Conservation (phyloP, 768 basidiomycete species). For the Cyclocybe cylindracea region DNA sequence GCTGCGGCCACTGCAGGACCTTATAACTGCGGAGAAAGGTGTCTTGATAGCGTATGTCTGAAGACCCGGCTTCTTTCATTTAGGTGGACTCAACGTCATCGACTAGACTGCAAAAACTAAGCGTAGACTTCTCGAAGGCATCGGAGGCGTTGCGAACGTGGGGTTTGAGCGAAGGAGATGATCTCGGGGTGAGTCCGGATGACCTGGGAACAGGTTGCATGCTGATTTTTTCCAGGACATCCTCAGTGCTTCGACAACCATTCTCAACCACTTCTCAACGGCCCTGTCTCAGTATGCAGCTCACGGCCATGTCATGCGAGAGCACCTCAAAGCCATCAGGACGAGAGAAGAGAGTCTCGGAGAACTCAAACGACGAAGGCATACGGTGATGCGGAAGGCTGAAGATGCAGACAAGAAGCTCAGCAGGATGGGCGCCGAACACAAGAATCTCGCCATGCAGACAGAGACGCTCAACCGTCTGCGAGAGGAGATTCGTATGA, state of each 20-base stretch:
- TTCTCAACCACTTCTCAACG: slow-evolving; percentile 67
- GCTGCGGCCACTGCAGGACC: slow-evolving; percentile 78
- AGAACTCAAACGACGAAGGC: slow-evolving; percentile 70
- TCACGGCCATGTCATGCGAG: slow-evolving; percentile 69
- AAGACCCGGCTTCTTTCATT: not conserved
- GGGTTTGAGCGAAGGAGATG: slow-evolving; percentile 83
- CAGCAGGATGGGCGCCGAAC: slow-evolving; percentile 84
- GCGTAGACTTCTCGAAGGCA: slow-evolving; percentile 64
- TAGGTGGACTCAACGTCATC: not conserved
- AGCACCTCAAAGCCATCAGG: slow-evolving; percentile 80
- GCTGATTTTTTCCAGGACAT: slow-evolving; percentile 55
- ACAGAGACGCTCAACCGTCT: slow-evolving; percentile 70
- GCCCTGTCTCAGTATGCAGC: slow-evolving; percentile 70
- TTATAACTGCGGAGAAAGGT: slow-evolving; percentile 87
- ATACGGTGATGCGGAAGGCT: slow-evolving; percentile 65
- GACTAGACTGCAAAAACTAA: slow-evolving; percentile 65
- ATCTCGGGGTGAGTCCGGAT: slow-evolving; percentile 61
- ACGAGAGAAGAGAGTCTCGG: slow-evolving; percentile 84
- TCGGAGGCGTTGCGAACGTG: slow-evolving; percentile 71
- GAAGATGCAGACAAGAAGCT: slow-evolving; percentile 89
- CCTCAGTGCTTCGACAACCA: slow-evolving; percentile 64
- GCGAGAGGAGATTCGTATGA: slow-evolving; percentile 70
- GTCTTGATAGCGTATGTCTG: slow-evolving; percentile 65
- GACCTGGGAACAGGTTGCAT: slow-evolving; percentile 4
- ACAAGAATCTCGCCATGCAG: slow-evolving; percentile 79